Base-by-base conservation (phyloP, 768 basidiomycete genomes). In the Myochromella boudieri region DNA sequence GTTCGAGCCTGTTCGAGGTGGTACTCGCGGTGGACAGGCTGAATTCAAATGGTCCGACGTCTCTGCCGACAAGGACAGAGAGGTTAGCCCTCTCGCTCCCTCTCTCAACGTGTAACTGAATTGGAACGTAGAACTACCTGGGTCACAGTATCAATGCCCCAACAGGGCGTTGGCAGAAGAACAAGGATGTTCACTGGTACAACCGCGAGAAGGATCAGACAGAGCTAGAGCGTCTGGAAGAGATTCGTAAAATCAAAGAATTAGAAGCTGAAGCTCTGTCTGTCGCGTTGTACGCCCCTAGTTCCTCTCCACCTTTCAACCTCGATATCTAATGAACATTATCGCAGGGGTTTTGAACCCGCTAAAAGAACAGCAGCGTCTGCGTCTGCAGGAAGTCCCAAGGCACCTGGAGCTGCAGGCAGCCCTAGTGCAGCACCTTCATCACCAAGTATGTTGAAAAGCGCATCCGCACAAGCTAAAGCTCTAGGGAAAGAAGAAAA, bases 101-200 rank as follows among this genome's bases (percentile, higher is more conserved):
- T 27, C 22, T 26, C 20, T 31, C 39, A 29, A 36, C 18, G 1
- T 10, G 29, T 15, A 11, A 34, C 9, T 15, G 10, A 42, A 25
- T 47, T 38, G n/a, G 43, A 38, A 36, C 52, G 24, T 60, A 97
- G 87, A 86, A 97, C 68, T 98, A 98, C 65, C 82, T 98, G 2
- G 95, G 95, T 4, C 91, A 95, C 63, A 90, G 90, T 43, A 81
- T 97, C 69, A 95, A 95, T 60, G 95, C 95, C 2, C 95, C 95
- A 0, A 91, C 91, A 1, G 95, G 95, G 1, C 76, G 95, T 37
- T 98, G 95, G 95, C 95, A 97, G 69, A 95, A 95, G 69, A 92
- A 93, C 71, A 93, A 95, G 64, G 95, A 98, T 59, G 70, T 98
- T 12, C 94, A 95, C 59, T 98, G 95, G 95, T 98, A 95, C 62